These are phyloP conservation scores for Prunella vulgaris DNA, from an alignment of 257 asterid species.

Conservation along the genomic window DNA sequence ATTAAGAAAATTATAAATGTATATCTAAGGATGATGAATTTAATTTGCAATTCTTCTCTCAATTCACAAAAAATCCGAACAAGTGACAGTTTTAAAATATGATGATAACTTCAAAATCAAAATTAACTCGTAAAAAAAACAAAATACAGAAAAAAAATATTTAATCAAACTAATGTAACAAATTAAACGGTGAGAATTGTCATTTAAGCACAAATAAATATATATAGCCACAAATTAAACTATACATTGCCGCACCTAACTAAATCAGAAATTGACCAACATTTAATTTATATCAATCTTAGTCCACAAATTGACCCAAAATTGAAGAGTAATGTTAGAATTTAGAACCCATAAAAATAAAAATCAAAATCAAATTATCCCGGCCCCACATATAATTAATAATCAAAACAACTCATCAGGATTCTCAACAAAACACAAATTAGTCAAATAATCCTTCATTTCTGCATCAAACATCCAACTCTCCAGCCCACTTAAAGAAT, in stretches of 20 bases:
- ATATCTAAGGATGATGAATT: too few relatives aligned
- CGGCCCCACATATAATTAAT: background rate
- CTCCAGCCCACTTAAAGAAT: conserved; percentile 49
- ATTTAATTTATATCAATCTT: background rate
- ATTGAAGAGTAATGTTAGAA: conserved; percentile 15
- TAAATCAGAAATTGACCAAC: conserved; percentile 17
- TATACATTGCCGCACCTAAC: background rate
- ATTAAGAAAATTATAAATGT: too few relatives aligned
- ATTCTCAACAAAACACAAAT: conserved; percentile 42
- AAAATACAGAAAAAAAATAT: background rate
- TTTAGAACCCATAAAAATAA: background rate
- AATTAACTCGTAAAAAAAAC: background rate
- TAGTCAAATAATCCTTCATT: conserved; percentile 42
- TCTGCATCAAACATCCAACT: conserved; percentile 66
- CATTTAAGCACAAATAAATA: background rate
- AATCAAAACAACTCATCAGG: conserved; percentile 32
- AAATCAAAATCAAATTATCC: background rate
- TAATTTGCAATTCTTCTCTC: too few relatives aligned
- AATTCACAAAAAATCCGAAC: too few relatives aligned
- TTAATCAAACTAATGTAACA: background rate
- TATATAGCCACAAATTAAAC: background rate
- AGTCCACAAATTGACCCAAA: conserved; percentile 3
- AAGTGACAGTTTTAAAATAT: too few relatives aligned
- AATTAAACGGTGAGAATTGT: background rate
- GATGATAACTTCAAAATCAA: background rate